Evolutionary conservation across 805 yeast species (phyloP), one percentile per base, ranked within the genome.

Genomic region (Suhomyces sp.): DNA sequence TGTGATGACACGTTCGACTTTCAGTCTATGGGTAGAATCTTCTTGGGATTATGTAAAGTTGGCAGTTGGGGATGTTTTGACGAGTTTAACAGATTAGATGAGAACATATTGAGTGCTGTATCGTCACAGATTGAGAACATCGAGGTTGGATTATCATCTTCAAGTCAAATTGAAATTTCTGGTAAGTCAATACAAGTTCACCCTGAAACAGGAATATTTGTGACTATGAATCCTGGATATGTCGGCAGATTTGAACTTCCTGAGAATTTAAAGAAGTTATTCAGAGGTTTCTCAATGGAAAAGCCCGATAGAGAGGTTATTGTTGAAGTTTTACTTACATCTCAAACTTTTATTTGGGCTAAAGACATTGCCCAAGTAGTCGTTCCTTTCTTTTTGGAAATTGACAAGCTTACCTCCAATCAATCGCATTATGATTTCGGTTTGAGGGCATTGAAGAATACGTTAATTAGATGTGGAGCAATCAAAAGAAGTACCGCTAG

Each of bases 31-130:
- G 83, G 89, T 9, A 72, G 97, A 45, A 82, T 93, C 23, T 71
- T 93, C 31, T 62, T 82, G 22, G 98, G 98, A 46, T 74, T 91
- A 8, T 85, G 92, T 54, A 84, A 84, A 55, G 82, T 90, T 6
- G 97, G 97, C 0, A 86, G 91, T 0, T 93, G 97, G 96, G 96
- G 92, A 4, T 93, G 98, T 68, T 93, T 93, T 70, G 98, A 93
- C 67, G 98, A 93, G 66, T 92, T 93, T 63, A 93, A 93, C 63
- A 76, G 98, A 56, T 76, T 93, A 29, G 86, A 84, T 40, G 81
- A 80, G 53, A 78, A 77, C 12, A 86, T 86, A 54, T 71, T 93
- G 47, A 90, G 97, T 69, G 92, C 97, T 0, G 87, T 90, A 0
- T 86, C 97, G 0, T 82, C 93, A 0, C 90, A 86, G 60, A 78